phyloP scores from a whole-genome alignment of 176 grass and related monocot genomes.

The Melocanna baccifera region DNA sequence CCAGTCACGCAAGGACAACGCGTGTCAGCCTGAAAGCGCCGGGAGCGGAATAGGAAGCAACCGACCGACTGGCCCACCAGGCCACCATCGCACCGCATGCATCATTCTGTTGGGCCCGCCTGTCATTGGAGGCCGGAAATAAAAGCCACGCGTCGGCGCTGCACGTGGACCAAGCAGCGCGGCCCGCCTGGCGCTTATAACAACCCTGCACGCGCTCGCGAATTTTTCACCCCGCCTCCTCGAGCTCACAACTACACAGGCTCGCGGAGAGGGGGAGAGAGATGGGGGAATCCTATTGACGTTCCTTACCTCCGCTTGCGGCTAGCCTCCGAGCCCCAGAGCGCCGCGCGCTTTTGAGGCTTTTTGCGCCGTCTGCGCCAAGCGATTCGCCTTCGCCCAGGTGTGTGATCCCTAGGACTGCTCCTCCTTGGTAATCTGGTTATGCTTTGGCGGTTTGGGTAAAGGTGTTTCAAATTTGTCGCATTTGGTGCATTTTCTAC shows the following conservation, averaged over 20 bases:
- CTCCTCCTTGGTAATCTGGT: neutral
- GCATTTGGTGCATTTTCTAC: neutral
- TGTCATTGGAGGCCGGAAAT: neutral
- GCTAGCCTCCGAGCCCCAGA: neutral
- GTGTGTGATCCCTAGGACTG: conserved; percentile 7
- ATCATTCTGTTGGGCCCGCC: conserved; percentile 29
- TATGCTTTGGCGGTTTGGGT: neutral
- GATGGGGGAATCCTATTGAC: neutral
- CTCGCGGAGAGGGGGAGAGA: neutral
- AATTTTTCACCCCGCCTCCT: neutral
- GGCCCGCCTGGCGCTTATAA: conserved; percentile 10
- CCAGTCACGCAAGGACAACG: neutral
- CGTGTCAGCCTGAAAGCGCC: neutral
- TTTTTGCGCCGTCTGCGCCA: neutral
- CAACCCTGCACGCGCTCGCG: neutral
- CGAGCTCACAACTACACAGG: neutral
- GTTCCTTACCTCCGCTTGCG: conserved; percentile 9
- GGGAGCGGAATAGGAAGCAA: neutral
- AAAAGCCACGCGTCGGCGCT: conserved; percentile 33
- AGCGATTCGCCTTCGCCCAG: conserved; percentile 22
- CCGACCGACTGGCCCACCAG: neutral
- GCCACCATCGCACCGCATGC: no score
- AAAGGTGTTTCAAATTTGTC: neutral
- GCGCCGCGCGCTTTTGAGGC: neutral
- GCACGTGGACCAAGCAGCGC: conserved; percentile 18